Base-by-base conservation (phyloP, 2,329 filamentous ascomycete genomes). In the Biscogniauxia mediterranea region DNA sequence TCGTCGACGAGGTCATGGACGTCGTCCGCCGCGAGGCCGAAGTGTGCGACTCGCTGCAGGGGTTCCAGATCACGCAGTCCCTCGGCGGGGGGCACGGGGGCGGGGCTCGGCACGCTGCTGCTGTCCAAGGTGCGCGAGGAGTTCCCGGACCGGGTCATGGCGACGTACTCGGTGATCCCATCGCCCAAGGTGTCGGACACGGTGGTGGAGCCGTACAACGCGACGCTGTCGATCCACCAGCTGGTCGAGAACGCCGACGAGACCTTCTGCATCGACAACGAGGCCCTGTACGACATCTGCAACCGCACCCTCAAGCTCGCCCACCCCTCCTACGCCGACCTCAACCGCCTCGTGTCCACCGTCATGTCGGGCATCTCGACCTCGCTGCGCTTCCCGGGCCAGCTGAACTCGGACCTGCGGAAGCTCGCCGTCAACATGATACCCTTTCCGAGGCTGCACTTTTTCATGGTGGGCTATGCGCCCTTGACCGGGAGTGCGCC, bases 81-180 rank as follows among this genome's bases (percentile, higher is more conserved):
- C 93, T 98, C 69, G 95, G 95, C 89, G 95, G 95, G 95, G 91
- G 95, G 95, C 89, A 99, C 95, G 75, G 95, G 95, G 93, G 94
- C 95, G 74, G 95, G 95, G 90, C 98, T 99, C 95, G 95, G 95
- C 84, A 99, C 95, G 64, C 89, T 99, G 76, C 84, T 99, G 79
- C 97, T 98, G 87, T 97, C 93, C 85, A 99, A 99, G 91, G 98
- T 98, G 81, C 95, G 95, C 75, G 95, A 99, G 85, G 95, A 98
- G 84, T 98, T 98, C 85, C 95, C 95, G 77, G 95, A 99, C 86
- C 92, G 95, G 77, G 98, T 99, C 94, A 99, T 98, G 95, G 93
- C 95, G 72, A 99, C 95, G 69, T 99, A 97, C 89, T 98, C 95
- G 74, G 95, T 99, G 75, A 90, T 98, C 66, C 95, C 95, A 75